Conservation (phyloP, 257 asterid genomes). For the Salvia rosmarinus region DNA sequence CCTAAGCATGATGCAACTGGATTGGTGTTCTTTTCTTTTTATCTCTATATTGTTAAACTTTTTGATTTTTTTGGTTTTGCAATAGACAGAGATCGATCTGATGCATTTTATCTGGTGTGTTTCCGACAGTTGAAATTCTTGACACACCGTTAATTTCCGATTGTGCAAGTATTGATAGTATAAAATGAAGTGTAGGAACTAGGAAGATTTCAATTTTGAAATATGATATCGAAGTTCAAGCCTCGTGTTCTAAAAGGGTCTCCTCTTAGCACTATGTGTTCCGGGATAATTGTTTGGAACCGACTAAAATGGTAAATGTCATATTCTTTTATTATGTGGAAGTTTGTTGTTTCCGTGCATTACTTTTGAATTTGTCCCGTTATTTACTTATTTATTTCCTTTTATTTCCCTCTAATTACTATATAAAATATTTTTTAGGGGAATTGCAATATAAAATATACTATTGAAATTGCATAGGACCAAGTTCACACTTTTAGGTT, state of each 20-base stretch:
- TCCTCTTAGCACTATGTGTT: conserved; percentile 14
- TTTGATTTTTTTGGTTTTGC: not conserved
- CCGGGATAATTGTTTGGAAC: conserved; percentile 29
- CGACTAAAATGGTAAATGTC: conserved; percentile 1
- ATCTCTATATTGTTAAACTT: not conserved
- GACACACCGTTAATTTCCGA: not conserved
- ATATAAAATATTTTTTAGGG: too few species aligned
- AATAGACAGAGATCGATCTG: conserved; percentile 18
- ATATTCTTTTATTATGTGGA: not conserved
- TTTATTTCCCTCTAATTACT: too few species aligned
- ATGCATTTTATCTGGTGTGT: conserved; percentile 24
- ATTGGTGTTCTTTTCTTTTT: conserved; percentile 10
- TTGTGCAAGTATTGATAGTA: too few species aligned
- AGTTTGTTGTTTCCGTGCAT: not conserved
- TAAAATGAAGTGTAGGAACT: too few species aligned
- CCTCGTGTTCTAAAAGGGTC: conserved; percentile 2
- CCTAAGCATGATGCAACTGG: conserved; percentile 30
- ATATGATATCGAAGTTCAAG: not conserved
- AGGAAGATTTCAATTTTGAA: not conserved
- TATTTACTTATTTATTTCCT: not conserved
- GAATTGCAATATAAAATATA: not conserved
- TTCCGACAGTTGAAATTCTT: conserved; percentile 30
- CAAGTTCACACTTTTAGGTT: conserved; percentile 27
- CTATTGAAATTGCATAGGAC: not conserved
- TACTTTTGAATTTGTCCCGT: not conserved